Conservation (phyloP, 768 basidiomycete genomes). For the Leccinellum albellum region DNA sequence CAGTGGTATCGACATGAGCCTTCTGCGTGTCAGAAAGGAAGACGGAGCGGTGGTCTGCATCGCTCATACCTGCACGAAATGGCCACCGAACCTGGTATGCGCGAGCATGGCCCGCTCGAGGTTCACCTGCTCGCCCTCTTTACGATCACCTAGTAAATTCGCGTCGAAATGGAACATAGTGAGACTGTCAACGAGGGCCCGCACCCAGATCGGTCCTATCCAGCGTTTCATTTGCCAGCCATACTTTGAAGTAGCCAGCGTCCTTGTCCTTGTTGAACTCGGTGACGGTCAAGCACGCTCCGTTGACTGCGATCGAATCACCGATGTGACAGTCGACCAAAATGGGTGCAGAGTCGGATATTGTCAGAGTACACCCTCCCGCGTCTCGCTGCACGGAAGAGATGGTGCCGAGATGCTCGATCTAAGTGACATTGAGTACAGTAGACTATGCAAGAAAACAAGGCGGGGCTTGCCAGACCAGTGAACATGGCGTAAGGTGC, state of each 20-base stretch:
- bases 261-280: constrained; percentile 61
- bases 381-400: constrained; percentile 56
- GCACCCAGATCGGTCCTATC: constrained; percentile 86
- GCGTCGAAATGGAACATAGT: constrained; percentile 2
- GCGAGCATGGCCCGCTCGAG: constrained; percentile 93
- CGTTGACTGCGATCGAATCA: constrained; percentile 90
- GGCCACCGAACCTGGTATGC: constrained; percentile 90
- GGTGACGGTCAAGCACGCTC: constrained; percentile 87
- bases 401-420: constrained; percentile 86
- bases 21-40: constrained; percentile 27
- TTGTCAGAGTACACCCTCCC: constrained; percentile 79
- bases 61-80: constrained; percentile 84
- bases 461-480: constrained; percentile 55
- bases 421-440: constrained; percentile 42
- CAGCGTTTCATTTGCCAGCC: constrained; percentile 94
- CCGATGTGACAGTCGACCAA: constrained; percentile 88
- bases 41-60: neutral
- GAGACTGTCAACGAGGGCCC: neutral
- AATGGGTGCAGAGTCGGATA: constrained; percentile 67
- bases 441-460: neutral
- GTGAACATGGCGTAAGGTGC: constrained; percentile 70
- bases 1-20: constrained; percentile 94
- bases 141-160: constrained; percentile 59
- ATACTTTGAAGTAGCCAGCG: constrained; percentile 87
- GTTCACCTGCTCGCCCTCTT: constrained; percentile 79